Percentiles rank a stretch among this genome's conserved stretches.
Conservation (phyloP, 1,284 basidiomycete species). For the Farysia itapuensis region DNA sequence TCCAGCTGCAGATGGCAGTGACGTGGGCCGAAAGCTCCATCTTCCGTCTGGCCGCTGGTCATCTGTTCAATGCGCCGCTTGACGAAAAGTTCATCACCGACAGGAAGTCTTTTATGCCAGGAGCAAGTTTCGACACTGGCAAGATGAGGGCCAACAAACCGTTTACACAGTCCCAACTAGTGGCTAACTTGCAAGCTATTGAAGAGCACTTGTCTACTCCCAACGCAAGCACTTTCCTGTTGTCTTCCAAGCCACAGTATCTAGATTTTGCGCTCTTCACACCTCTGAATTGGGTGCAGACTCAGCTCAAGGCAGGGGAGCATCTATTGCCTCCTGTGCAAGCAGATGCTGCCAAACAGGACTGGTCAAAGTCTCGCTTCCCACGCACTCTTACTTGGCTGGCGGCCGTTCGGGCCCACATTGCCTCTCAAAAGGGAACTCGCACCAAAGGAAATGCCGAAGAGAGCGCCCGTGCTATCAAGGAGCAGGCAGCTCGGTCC, state of each 20-base stretch:
- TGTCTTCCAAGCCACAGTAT: slow-evolving; percentile 14
- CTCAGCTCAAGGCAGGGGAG: slow-evolving; percentile 20
- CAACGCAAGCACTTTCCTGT: slow-evolving; percentile 4
- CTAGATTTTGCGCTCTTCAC: slow-evolving; percentile 24
- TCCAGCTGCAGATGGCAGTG: slow-evolving; percentile 27
- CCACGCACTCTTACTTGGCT: slow-evolving; percentile 18
- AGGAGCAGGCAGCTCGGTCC: slow-evolving; percentile 1
- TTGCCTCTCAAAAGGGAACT: slow-evolving; percentile 9
- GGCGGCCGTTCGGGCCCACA: slow-evolving; percentile 6
- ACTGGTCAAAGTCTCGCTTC: slow-evolving; percentile 19
- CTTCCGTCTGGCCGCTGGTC: slow-evolving; percentile 20
- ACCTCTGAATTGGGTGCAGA: slow-evolving; percentile 34
- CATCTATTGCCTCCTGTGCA: slow-evolving; percentile 18
- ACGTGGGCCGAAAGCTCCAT: slow-evolving; percentile 21
- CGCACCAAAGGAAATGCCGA: slow-evolving; percentile 12
- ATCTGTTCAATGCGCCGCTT: slow-evolving; percentile 20
- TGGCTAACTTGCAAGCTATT: slow-evolving; percentile 14
- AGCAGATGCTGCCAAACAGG: slow-evolving; percentile 1
- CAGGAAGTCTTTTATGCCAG: slow-evolving; percentile 19
- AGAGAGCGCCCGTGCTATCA: slow-evolving; percentile 13
- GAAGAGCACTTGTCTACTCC: slow-evolving; percentile 10
- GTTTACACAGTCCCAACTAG: slow-evolving; percentile 18
- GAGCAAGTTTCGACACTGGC: slow-evolving; percentile 10
- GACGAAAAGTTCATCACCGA: slow-evolving; percentile 17
- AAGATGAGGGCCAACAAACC: slow-evolving; percentile 13